Evolutionary conservation across 768 basidiomycete species (phyloP).

Genomic region (Podaxis sp.): DNA sequence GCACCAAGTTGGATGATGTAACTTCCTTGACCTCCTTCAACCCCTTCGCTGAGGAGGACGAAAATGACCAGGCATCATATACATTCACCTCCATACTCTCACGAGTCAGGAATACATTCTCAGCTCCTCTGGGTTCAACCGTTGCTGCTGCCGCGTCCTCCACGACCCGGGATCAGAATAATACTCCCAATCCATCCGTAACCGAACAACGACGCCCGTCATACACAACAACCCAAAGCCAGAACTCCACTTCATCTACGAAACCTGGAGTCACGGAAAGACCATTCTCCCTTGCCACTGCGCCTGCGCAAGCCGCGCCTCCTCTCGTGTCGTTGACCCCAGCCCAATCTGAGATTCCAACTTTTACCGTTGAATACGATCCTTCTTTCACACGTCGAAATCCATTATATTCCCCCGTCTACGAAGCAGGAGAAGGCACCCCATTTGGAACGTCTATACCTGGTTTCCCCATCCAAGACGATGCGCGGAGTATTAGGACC

Average conservation of each 20-base stretch:
- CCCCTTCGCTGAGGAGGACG: constrained; percentile 91
- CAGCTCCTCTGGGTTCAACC: constrained; percentile 62
- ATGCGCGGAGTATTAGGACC: constrained; percentile 84
- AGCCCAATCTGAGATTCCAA: constrained; percentile 76
- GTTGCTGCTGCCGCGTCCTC: constrained; percentile 36
- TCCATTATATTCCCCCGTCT: constrained; percentile 48
- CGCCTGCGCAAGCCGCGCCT: constrained; percentile 64
- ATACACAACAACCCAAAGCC: constrained; percentile 41
- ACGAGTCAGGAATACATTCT: constrained; percentile 77
- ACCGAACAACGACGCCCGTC: constrained; percentile 65
- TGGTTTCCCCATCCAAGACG: constrained; percentile 90
- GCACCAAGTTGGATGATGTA: constrained; percentile 63
- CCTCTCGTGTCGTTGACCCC: constrained; percentile 86
- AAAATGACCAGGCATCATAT: constrained; percentile 85
- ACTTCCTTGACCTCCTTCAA: constrained; percentile 84
- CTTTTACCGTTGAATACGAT: constrained; percentile 67
- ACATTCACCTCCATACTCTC: constrained; percentile 79
- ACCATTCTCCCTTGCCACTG: constrained; percentile 53
- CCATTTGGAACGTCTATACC: constrained; percentile 79
- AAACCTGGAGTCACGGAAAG: constrained; percentile 53
- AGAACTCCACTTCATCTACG: constrained; percentile 47
- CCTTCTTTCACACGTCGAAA: constrained; percentile 54
- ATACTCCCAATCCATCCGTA: constrained; percentile 29
- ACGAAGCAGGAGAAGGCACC: constrained; percentile 55
- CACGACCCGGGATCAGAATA: constrained; percentile 29